Conservation (phyloP, 257 asterid species). For the Scutellaria galericulata region DNA sequence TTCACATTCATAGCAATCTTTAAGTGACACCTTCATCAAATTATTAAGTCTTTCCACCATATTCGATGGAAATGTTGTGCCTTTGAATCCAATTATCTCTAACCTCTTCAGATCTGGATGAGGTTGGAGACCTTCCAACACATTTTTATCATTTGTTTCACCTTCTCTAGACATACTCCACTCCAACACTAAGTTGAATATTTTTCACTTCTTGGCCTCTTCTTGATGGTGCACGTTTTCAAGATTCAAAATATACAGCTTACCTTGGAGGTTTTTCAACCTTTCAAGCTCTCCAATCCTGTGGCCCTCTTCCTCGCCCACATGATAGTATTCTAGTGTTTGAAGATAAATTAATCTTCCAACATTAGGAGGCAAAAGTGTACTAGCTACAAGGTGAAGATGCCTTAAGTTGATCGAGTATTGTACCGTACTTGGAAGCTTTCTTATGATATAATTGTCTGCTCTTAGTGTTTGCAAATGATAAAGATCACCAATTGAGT, state of each 20-base stretch:
- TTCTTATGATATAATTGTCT: neutral
- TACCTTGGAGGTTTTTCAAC: no score
- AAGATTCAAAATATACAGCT: no score
- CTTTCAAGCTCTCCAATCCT: neutral
- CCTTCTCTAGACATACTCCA: neutral
- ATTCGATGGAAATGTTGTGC: neutral
- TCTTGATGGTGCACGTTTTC: no score
- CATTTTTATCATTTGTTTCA: slow-evolving; percentile 13
- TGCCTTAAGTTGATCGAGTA: slow-evolving; percentile 13
- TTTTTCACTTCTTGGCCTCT: neutral
- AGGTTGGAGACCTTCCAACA: slow-evolving; percentile 17
- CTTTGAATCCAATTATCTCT: neutral
- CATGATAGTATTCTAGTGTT: slow-evolving; percentile 11
- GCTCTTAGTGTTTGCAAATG: neutral
- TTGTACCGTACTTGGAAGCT: neutral
- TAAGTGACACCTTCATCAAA: neutral
- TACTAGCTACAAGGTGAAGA: no score
- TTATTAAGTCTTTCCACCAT: slow-evolving; percentile 15
- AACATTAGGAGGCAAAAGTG: slow-evolving; percentile 29
- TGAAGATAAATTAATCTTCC: slow-evolving; percentile 35
- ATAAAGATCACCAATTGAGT: slow-evolving; percentile 28
- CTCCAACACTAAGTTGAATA: neutral
- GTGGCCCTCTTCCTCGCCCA: neutral
- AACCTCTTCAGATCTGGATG: slow-evolving; percentile 4
- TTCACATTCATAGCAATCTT: neutral